phyloP scores from a whole-genome alignment of 495 filamentous ascomycete genomes.

The Aspergillus carlsbadensis region DNA sequence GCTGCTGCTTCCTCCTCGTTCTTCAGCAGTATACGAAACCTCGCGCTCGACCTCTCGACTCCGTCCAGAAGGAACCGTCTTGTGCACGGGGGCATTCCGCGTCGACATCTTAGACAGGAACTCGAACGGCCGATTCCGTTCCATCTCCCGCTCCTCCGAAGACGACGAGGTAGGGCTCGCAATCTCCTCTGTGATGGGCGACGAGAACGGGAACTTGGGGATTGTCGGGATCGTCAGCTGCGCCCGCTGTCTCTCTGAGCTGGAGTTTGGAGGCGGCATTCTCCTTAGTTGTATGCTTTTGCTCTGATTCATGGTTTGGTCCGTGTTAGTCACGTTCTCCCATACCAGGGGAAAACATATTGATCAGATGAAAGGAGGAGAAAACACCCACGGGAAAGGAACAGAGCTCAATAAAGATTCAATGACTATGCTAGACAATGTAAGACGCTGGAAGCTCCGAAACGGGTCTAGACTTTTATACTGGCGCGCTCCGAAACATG shows the following conservation, averaged over 20 bases:
- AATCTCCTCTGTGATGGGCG: conserved; percentile 46
- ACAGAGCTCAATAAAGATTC: background rate
- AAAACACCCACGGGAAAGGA: background rate
- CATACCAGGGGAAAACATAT: background rate
- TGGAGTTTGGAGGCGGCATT: conserved; percentile 21
- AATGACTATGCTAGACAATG: background rate
- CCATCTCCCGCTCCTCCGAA: conserved; percentile 32
- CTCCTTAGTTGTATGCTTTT: conserved; percentile 1
- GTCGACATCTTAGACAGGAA: conserved; percentile 29
- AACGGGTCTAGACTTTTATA: conserved; percentile 11
- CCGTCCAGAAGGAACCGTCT: conserved; percentile 5
- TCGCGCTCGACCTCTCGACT: background rate
- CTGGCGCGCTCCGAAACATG: conserved; percentile 5
- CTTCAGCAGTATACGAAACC: background rate
- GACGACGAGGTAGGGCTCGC: conserved; percentile 38
- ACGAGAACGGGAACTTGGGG: conserved; percentile 44
- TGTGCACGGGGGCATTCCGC: conserved; percentile 23
- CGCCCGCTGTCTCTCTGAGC: conserved; percentile 25
- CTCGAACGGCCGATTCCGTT: conserved; percentile 31
- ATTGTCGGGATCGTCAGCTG: conserved; percentile 31
- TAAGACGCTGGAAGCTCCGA: background rate
- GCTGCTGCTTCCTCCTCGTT: background rate
- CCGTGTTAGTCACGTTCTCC: background rate
- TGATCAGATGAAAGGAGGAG: background rate
- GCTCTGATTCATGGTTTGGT: background rate